Evolutionary conservation across 768 basidiomycete species (phyloP), one percentile per base, ranked within the genome.

Genomic region (Mycena crocata): DNA sequence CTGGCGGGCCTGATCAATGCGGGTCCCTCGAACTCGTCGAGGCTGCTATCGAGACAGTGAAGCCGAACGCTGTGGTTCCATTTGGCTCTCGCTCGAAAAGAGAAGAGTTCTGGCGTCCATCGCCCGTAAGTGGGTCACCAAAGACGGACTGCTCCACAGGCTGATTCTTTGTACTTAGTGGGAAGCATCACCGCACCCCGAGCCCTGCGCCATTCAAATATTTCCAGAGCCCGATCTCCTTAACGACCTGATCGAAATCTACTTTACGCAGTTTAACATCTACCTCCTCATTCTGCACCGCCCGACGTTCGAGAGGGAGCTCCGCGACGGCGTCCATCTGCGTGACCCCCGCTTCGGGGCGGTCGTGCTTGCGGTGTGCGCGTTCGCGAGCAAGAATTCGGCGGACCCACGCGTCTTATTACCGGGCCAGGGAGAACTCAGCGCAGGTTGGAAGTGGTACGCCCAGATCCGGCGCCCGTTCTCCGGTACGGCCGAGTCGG

Each of bases 381-480:
- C 90, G 0, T 72, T 82, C 42, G 89, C 82, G 1, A 73, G 85
- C 0, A 79, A 86, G 35, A 52, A 64, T 37, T 75, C 78, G 24
- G 76, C 84, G 46, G 86, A 89, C 68, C 75, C 77, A 1, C 77
- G 85, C 17, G 82, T 86, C 12, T 50, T 81, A 56, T 62, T 74
- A 30, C 64, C 66, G 54, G 61, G 17, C 30, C n/a, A 40, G 14
- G 37, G 28, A 3, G 71, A 55, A 70, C 78, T 78, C 30, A 81
- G 83, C 21, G 78, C 81, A n/a, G 85, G 82, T 0, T 83, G 80
- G 80, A 74, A 75, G 56, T 86, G 79, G 71, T 80, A 83, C 57
- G 74, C 75, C n/a, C 83, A 85, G 66, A 81, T 89, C 15, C 81
- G 86, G 55, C 81, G 83, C 69, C 83, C 87, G 50, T 84, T 86